These are phyloP conservation scores for Protea cynaroides DNA, from an alignment of 164 flowering plant genomes.

Conservation along the genomic window DNA sequence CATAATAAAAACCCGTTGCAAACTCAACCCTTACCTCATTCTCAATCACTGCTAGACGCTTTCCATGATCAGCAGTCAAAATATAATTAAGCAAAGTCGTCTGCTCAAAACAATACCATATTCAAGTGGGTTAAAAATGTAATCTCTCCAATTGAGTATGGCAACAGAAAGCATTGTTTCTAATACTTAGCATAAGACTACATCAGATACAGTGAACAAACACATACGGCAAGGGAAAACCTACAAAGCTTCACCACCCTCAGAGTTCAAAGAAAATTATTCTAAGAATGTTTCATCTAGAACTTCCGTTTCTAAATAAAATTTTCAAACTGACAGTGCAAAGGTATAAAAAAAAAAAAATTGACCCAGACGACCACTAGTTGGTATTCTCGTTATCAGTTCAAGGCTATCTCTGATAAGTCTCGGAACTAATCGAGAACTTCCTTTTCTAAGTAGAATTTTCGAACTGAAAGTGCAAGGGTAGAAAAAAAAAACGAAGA, in stretches of 20 bases:
- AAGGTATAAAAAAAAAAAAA: no score
- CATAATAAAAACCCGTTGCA: background rate
- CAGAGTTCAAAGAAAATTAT: background rate
- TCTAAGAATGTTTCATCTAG: no score
- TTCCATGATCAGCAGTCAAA: slow-evolving; percentile 95
- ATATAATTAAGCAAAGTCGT: slow-evolving; percentile 91
- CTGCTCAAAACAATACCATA: slow-evolving; percentile 34
- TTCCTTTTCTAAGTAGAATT: no score
- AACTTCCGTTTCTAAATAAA: no score
- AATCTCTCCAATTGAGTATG: background rate
- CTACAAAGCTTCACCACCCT: background rate
- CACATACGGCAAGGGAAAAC: background rate
- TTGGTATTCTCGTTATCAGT: background rate
- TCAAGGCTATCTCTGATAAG: background rate
- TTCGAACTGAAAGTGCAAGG: no score
- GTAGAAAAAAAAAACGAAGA: no score
- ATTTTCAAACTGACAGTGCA: no score
- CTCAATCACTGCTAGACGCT: slow-evolving; percentile 92
- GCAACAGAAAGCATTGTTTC: background rate
- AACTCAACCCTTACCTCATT: slow-evolving; percentile 62
- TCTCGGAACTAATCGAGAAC: no score
- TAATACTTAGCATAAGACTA: background rate
- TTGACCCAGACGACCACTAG: no score
- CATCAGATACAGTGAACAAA: background rate
- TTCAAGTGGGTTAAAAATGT: background rate